These are phyloP conservation scores for Cronartium quercuum DNA, from an alignment of 1,284 basidiomycete genomes.

Conservation along the genomic window DNA sequence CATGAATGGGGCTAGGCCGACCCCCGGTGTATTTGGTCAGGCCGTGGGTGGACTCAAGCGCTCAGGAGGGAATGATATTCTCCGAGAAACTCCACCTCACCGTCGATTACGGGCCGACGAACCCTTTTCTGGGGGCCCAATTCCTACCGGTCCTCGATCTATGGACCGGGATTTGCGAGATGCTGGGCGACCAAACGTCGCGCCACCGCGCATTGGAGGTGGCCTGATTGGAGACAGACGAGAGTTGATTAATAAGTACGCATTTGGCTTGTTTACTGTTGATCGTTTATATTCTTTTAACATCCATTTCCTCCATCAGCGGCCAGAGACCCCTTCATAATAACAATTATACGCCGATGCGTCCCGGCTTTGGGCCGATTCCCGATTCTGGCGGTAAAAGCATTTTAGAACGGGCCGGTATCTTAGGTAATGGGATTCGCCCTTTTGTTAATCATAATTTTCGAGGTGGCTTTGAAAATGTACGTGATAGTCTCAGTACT, in stretches of 20 bases:
- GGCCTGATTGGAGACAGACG: background rate
- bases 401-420: constrained; percentile 33
- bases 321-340: constrained; percentile 6
- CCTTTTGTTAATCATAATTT: constrained; percentile 23
- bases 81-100: constrained; percentile 35
- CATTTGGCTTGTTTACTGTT: background rate
- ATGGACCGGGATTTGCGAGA: constrained; percentile 24
- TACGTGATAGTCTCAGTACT: background rate
- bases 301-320: background rate
- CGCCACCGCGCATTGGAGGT: background rate
- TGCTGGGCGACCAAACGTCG: constrained; percentile 2
- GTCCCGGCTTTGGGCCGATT: constrained; percentile 16
- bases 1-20: background rate
- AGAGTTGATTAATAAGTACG: background rate
- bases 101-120: constrained; percentile 22
- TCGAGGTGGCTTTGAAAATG: constrained; percentile 9
- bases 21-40: constrained; percentile 24
- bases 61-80: constrained; percentile 16
- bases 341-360: constrained; percentile 21
- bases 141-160: constrained; percentile 9
- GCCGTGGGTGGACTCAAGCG: constrained; percentile 27
- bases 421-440: constrained; percentile 7
- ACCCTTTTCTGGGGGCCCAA: background rate
- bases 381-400: constrained; percentile 18
- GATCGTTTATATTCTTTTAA: background rate